phyloP scores from a whole-genome alignment of 2,329 filamentous ascomycete genomes.

The Sphaerulina vaccinii region DNA sequence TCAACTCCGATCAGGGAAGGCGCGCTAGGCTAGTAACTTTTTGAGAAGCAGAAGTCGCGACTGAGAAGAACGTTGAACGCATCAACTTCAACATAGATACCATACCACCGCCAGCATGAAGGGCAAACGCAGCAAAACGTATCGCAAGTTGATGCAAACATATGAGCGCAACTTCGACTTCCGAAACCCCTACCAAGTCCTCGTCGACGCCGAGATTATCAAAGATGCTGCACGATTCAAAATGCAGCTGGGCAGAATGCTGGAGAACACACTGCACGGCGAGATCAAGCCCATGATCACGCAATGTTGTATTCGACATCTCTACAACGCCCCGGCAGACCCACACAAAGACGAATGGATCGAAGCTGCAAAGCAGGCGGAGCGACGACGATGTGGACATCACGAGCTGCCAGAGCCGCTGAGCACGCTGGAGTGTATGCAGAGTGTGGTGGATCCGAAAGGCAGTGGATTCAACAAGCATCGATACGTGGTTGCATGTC shows the following conservation, averaged over 20 bases:
- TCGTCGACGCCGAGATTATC: slow-evolving; percentile 84
- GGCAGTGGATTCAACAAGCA: slow-evolving; percentile 69
- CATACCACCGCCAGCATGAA: slow-evolving; percentile 64
- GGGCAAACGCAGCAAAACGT: slow-evolving; percentile 69
- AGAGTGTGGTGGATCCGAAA: slow-evolving; percentile 76
- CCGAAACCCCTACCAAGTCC: slow-evolving; percentile 88
- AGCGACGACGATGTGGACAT: slow-evolving; percentile 76
- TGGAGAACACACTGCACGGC: slow-evolving; percentile 82
- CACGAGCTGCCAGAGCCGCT: slow-evolving; percentile 72
- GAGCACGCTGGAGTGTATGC: slow-evolving; percentile 67
- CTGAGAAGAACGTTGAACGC: too few relatives aligned
- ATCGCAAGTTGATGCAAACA: slow-evolving; percentile 90
- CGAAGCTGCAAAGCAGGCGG: slow-evolving; percentile 69
- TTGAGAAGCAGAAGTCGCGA: too few relatives aligned
- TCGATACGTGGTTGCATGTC: slow-evolving; percentile 74
- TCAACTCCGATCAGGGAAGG: too few relatives aligned
- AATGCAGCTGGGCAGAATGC: slow-evolving; percentile 76
- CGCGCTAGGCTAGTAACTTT: too few relatives aligned
- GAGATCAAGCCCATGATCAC: slow-evolving; percentile 84
- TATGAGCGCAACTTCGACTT: slow-evolving; percentile 76
- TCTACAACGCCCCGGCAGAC: slow-evolving; percentile 55
- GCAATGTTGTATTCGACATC: slow-evolving; percentile 75
- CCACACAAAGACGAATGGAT: slow-evolving; percentile 59
- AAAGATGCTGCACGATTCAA: slow-evolving; percentile 78
- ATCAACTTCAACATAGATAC: too few relatives aligned